Conservation (phyloP, 2,329 filamentous ascomycete genomes). For the Penicillium aurantiogriseum region DNA sequence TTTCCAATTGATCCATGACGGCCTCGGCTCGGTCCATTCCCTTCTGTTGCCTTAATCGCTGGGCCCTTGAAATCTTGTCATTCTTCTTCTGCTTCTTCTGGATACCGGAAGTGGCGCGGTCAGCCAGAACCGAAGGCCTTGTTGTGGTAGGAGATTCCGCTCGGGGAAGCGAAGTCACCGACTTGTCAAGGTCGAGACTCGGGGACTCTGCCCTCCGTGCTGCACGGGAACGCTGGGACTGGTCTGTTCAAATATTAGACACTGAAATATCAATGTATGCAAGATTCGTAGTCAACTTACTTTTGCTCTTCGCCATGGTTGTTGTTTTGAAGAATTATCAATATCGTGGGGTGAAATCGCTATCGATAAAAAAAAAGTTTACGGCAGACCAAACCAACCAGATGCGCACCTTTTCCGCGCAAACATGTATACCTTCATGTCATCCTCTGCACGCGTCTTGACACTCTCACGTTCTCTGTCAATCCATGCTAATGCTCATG, state of each 20-base stretch:
- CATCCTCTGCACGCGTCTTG: neutral
- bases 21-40: slow-evolving; percentile 57
- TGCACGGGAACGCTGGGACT: slow-evolving; percentile 57
- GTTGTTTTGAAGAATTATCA: slow-evolving; percentile 19
- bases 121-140: slow-evolving; percentile 48
- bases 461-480: neutral
- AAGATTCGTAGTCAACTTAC: slow-evolving; percentile 22
- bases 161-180: slow-evolving; percentile 45
- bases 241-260: slow-evolving; percentile 39
- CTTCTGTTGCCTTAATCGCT: slow-evolving; percentile 54
- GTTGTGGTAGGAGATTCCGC: slow-evolving; percentile 39
- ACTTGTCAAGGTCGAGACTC: slow-evolving; percentile 53
- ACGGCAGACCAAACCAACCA: slow-evolving; percentile 29
- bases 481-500: slow-evolving; percentile 14
- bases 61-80: slow-evolving; percentile 53
- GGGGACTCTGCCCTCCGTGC: slow-evolving; percentile 58
- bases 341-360: slow-evolving; percentile 30
- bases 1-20: slow-evolving; percentile 55
- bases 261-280: neutral
- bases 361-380: slow-evolving; percentile 41
- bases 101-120: slow-evolving; percentile 53
- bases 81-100: slow-evolving; percentile 50
- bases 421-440: slow-evolving; percentile 13
- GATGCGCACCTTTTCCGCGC: slow-evolving; percentile 21
- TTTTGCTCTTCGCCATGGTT: slow-evolving; percentile 42